Evolutionary conservation across 1,284 basidiomycete species (phyloP).

Genomic region (Rhodotorula sp.): DNA sequence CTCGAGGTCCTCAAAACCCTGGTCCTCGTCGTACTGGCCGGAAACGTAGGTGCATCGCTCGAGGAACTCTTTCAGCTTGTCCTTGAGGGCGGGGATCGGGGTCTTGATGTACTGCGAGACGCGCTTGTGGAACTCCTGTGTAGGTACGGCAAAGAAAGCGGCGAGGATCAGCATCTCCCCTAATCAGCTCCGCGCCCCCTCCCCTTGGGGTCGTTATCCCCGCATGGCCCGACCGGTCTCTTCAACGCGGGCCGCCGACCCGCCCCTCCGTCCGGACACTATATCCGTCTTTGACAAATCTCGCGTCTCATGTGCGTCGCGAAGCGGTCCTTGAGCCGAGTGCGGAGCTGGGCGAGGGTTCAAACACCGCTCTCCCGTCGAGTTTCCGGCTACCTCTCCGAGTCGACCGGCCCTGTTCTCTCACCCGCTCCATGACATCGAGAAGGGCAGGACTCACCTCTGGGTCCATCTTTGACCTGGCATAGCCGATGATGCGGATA

Average conservation of each 20-base stretch:
- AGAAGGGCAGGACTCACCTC: constrained; percentile 46
- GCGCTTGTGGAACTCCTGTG: constrained; percentile 74
- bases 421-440: too few relatives aligned
- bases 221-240: not conserved
- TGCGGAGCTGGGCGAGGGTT: too few relatives aligned
- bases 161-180: not conserved
- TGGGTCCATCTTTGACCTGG: constrained; percentile 88
- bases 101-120: constrained; percentile 79
- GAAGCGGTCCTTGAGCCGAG: too few relatives aligned
- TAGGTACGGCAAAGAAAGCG: not conserved
- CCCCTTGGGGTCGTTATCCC: not conserved
- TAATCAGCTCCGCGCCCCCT: not conserved
- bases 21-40: constrained; percentile 80
- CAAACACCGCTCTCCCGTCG: not conserved
- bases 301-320: too few relatives aligned
- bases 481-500: constrained; percentile 88
- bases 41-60: constrained; percentile 72
- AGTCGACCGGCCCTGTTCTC: not conserved
- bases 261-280: not conserved
- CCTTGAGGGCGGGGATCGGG: constrained; percentile 54
- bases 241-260: not conserved
- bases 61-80: constrained; percentile 77
- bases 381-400: not conserved
- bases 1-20: constrained; percentile 72
- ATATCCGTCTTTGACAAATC: not conserved